These are phyloP conservation scores for Pezicula rhizophila DNA, from an alignment of 2,329 filamentous ascomycete species.

Conservation along the genomic window DNA sequence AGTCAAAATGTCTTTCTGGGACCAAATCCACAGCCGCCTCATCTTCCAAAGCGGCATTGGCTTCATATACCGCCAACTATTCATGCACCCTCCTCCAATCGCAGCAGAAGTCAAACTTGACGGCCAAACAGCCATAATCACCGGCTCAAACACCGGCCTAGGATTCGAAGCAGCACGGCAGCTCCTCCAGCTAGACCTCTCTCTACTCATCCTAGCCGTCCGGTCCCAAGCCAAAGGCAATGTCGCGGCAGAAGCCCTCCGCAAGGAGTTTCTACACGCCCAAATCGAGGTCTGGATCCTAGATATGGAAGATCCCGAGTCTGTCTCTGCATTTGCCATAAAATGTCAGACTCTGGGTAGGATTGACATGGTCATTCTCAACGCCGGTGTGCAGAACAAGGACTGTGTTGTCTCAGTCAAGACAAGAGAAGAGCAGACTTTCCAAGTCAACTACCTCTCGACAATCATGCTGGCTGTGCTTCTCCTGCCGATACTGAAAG, in stretches of 20 bases:
- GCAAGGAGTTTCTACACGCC: constrained; percentile 7
- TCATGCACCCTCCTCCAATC: constrained; percentile 1
- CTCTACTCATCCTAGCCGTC: constrained; percentile 32
- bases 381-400: constrained; percentile 2
- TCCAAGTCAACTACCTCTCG: constrained; percentile 36
- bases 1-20: neutral
- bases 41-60: neutral
- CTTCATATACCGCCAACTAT: constrained; percentile 2
- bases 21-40: neutral
- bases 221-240: constrained; percentile 34
- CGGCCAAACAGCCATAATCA: constrained; percentile 28
- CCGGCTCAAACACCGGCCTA: constrained; percentile 34
- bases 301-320: constrained; percentile 5
- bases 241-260: constrained; percentile 30
- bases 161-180: constrained; percentile 31
- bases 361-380: constrained; percentile 3
- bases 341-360: constrained; percentile 1
- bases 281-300: constrained; percentile 5
- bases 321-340: constrained; percentile 1
- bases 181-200: constrained; percentile 24
- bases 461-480: constrained; percentile 28
- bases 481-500: constrained; percentile 25
- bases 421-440: constrained; percentile 30
- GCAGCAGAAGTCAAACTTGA: constrained; percentile 8
- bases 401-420: neutral